phyloP scores from a whole-genome alignment of 2,329 filamentous ascomycete genomes.

The Aspergillus novofumigatus region DNA sequence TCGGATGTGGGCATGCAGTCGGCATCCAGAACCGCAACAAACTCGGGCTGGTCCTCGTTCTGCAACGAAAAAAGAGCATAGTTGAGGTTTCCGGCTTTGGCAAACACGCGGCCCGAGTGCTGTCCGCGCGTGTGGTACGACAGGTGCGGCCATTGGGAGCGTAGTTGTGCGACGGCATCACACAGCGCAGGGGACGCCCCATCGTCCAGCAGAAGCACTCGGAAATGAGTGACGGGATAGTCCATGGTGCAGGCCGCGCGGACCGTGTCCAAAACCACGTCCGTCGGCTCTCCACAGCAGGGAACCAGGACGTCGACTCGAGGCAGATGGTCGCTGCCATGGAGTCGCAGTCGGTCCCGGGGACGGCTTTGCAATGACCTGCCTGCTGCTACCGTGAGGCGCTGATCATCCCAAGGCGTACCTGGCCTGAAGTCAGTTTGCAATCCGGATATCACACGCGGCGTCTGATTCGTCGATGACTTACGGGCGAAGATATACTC shows the following conservation, averaged over 20 bases:
- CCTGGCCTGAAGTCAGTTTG: slow-evolving; percentile 10
- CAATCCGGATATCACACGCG: not conserved
- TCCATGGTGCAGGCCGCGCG: slow-evolving; percentile 53
- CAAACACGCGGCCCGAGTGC: slow-evolving; percentile 25
- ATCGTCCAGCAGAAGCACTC: slow-evolving; percentile 56
- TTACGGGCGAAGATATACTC: slow-evolving; percentile 23
- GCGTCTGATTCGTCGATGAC: not conserved
- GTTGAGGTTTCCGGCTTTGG: slow-evolving; percentile 38
- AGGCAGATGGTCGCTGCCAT: slow-evolving; percentile 44
- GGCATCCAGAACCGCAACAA: slow-evolving; percentile 31
- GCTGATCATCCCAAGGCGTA: slow-evolving; percentile 20
- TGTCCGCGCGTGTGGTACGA: slow-evolving; percentile 52
- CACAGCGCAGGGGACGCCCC: slow-evolving; percentile 44
- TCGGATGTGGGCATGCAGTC: slow-evolving; percentile 34
- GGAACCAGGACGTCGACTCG: slow-evolving; percentile 54
- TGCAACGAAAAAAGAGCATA: slow-evolving; percentile 27
- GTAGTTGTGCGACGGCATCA: slow-evolving; percentile 36
- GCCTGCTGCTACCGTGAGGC: slow-evolving; percentile 18
- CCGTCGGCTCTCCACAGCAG: slow-evolving; percentile 55
- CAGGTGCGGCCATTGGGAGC: slow-evolving; percentile 45
- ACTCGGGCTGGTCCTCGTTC: slow-evolving; percentile 22
- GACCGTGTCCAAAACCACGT: slow-evolving; percentile 55
- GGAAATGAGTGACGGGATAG: slow-evolving; percentile 51
- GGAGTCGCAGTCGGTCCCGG: slow-evolving; percentile 21
- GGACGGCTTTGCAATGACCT: slow-evolving; percentile 2